Evolutionary conservation across 1,139 yeast genomes (phyloP).

Genomic region (Saccharomyces hybrid): DNA sequence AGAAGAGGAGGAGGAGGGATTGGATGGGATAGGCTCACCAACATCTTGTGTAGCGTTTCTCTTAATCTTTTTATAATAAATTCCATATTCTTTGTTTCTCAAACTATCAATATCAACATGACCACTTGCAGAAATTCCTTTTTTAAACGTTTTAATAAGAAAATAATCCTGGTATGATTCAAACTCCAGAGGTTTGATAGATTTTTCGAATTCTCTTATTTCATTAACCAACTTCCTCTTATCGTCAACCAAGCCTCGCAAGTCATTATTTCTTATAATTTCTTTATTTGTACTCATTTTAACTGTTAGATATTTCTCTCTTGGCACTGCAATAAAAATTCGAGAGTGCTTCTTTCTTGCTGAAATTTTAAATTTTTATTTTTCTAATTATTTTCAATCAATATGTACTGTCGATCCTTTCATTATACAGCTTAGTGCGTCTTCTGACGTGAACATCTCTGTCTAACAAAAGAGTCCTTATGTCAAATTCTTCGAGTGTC

Average conservation of each 20-base stretch:
- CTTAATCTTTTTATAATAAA: slow-evolving; percentile 22
- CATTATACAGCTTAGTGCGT: too few species aligned
- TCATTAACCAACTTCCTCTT: slow-evolving; percentile 13
- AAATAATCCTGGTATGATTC: slow-evolving; percentile 31
- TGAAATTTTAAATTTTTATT: too few species aligned
- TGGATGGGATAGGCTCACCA: neutral
- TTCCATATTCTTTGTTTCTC: slow-evolving; percentile 22
- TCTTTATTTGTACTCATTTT: slow-evolving; percentile 2
- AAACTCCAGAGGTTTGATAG: slow-evolving; percentile 27
- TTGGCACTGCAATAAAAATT: too few species aligned
- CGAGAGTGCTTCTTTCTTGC: too few species aligned
- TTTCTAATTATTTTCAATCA: too few species aligned
- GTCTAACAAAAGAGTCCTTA: neutral
- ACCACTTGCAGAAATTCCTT: slow-evolving; percentile 30
- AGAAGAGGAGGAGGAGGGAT: neutral
- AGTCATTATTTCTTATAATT: slow-evolving; percentile 3
- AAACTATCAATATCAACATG: slow-evolving; percentile 26
- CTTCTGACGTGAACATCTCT: neutral
- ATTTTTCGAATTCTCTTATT: slow-evolving; percentile 12
- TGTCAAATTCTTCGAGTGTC: neutral
- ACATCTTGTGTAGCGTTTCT: neutral
- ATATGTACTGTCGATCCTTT: too few species aligned
- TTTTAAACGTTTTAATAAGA: slow-evolving; percentile 23
- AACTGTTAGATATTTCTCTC: too few species aligned
- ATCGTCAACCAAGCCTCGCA: neutral